Base-by-base conservation (phyloP, 169 alveolate species). In the Toxoplasma gondii region DNA sequence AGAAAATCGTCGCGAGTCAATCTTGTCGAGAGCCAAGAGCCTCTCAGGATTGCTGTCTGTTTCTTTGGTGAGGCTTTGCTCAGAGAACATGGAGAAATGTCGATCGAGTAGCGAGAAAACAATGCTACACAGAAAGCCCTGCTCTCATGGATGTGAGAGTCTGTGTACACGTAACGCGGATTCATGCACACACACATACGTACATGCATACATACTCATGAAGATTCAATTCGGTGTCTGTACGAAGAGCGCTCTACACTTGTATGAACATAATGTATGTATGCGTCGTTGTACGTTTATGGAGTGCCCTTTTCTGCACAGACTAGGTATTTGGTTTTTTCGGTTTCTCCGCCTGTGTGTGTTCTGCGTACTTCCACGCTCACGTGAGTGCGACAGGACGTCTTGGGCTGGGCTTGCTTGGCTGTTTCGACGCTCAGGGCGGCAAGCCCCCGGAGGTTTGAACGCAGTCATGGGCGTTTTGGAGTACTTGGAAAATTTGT, bases 371-470 rank as follows among this genome's bases (percentile, higher is more conserved):
- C 12, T 49, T 49, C 58, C 58, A 12, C 58, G 12, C 12, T 49
- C 12, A 4, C 12, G 4, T 49, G 58, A 4, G 58, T 12, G 58
- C 58, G 58, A 49, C 22, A 49, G 12, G 58, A 12, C 58, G 58
- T 49, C 58, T 4, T 12, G 5, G 5, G 19, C 16, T 80, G 44
- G 54, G 4, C 88, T 31, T 22, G 44, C 34, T 19, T 43, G 90
- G 67, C 12, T 82, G 58, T 22, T 38, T 16, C 36, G 90, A 7
- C 4, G n/a, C 24, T 19, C 92, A 86, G 92, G 92, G 43, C 41
- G 92, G 93, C 98, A 98, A 92, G 98, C 99, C 4, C 99, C 99
- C 0, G 99, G 99, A 41, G 98, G 98, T 34, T 97, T 98, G 95
- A 98, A 98, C 96, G 99, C 98, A 24, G 97, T 98, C 88, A 97